Evolutionary conservation across 2,329 filamentous ascomycete genomes (phyloP), one percentile per base, ranked within the genome.

Genomic region (Aspergillus sp.): DNA sequence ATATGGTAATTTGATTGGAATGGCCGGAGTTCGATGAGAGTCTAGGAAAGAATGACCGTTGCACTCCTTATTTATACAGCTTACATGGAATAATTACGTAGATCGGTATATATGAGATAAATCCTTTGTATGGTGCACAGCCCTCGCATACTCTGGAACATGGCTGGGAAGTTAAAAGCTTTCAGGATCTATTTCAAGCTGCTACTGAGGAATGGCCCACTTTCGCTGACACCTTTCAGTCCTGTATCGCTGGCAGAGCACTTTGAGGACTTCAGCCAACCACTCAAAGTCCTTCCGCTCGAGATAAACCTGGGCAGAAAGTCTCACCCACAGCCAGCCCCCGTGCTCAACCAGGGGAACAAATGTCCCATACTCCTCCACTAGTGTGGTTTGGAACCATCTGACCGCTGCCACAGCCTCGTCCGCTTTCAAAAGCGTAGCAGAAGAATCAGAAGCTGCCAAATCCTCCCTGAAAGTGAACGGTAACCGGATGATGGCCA

Each of bases 231-330:
- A 36, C 2, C 11, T 15, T 13, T 15, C 0, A 5, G 11, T 13
- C 5, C 32, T 36, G 32, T 36, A 36, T 15, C 32, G 32, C 32
- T 36, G 32, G 32, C 83, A 87, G 3, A 90, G 66, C 32, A 80
- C 77, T 71, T 84, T 83, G 68, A 95, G 73, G 7, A 83, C 78
- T 54, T 80, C 71, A 0, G 82, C 90, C 3, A 84, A 83, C 84
- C 85, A 90, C 71, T 89, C 85, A 70, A 95, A 96, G 74, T 97
- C 92, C 11, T 82, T 81, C 64, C 88, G 73, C 25, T 91, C 91
- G n/a, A 97, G 77, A 72, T 95, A 98, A 0, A 95, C 84, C 80
- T 96, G 92, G 15, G 86, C 91, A 71, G 90, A 92, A 49, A 96
- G 70, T 51, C 94, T 80, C 0, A 83, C 81, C 90, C 90, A 96